A percentile compares a stretch with the other conserved stretches of the same genome.
Evolutionary conservation across 78 protist species (phyloP).

Genomic region (Pigoraptor vietnamica): DNA sequence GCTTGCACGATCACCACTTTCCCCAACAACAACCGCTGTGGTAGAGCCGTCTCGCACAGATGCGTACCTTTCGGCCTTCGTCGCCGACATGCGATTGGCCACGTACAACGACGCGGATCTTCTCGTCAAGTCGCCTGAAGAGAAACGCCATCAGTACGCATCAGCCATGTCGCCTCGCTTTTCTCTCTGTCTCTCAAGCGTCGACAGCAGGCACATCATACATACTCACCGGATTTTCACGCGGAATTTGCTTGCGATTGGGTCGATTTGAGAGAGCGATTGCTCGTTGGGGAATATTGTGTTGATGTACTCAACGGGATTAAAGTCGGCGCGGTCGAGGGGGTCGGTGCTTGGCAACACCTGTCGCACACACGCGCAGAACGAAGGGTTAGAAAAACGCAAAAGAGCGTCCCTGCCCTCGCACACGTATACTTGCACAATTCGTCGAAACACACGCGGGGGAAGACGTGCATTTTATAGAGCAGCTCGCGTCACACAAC

Average conservation of each 20-base stretch:
- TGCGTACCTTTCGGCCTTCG: constrained; percentile 13
- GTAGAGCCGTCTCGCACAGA: too few species aligned
- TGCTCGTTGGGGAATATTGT: constrained; percentile 13
- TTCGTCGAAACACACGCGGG: too few species aligned
- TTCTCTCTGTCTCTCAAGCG: constrained; percentile 62
- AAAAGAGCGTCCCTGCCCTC: too few species aligned
- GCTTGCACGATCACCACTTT: too few species aligned
- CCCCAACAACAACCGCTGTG: too few species aligned
- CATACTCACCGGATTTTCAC: not conserved
- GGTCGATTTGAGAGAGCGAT: not conserved
- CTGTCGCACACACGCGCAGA: not conserved
- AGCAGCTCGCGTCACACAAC: too few species aligned
- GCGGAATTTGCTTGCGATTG: too few species aligned
- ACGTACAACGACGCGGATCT: not conserved
- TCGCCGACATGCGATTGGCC: not conserved
- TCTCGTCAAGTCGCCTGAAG: not conserved
- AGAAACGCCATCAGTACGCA: not conserved
- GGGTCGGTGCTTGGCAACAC: constrained; percentile 55
- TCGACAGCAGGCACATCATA: too few species aligned
- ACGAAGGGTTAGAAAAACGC: too few species aligned
- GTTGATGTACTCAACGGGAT: constrained; percentile 66
- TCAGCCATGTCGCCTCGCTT: too few species aligned
- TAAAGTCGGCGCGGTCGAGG: constrained; percentile 58
- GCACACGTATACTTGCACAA: too few species aligned
- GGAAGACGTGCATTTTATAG: too few species aligned